phyloP scores from a whole-genome alignment of 2,329 filamentous ascomycete species.

The Rasamsonia emersonii region DNA sequence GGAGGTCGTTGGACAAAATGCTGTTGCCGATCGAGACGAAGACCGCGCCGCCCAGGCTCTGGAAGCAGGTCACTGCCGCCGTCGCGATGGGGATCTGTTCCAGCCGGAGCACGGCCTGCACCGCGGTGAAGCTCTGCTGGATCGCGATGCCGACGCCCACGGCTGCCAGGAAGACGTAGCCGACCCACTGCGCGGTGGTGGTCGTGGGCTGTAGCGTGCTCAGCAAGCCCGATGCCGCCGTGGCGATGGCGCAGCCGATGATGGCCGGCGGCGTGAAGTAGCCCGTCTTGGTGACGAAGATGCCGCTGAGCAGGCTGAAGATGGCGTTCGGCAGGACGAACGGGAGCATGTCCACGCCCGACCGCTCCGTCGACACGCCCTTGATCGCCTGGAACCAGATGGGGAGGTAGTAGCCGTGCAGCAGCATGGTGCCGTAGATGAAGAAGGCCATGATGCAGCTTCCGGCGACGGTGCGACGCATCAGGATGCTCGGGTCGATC shows the following conservation, averaged over 20 bases:
- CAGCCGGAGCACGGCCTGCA: slow-evolving; percentile 16
- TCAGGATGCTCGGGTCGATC: slow-evolving; percentile 14
- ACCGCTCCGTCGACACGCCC: slow-evolving; percentile 8
- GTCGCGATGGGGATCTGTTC: slow-evolving; percentile 20
- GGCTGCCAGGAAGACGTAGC: slow-evolving; percentile 16
- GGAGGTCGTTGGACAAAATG: slow-evolving; percentile 21
- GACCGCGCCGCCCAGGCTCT: slow-evolving; percentile 20
- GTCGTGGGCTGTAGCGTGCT: slow-evolving; percentile 24
- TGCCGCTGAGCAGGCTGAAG: slow-evolving; percentile 20
- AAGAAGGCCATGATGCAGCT: slow-evolving; percentile 22
- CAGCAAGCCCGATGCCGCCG: slow-evolving; percentile 23
- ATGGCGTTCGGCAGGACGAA: slow-evolving; percentile 28
- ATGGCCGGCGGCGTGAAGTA: slow-evolving; percentile 19
- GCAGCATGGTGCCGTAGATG: slow-evolving; percentile 14
- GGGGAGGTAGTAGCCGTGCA: slow-evolving; percentile 18
- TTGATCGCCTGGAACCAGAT: slow-evolving; percentile 20
- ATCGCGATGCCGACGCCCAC: slow-evolving; percentile 13
- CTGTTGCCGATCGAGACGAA: slow-evolving; percentile 22
- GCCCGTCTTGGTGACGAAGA: slow-evolving; percentile 18
- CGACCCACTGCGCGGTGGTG: slow-evolving; percentile 14
- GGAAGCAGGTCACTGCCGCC: slow-evolving; percentile 16
- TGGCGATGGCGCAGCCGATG: slow-evolving; percentile 18
- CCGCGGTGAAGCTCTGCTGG: slow-evolving; percentile 13
- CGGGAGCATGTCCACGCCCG: slow-evolving; percentile 9
- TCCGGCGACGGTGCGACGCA: slow-evolving; percentile 12